Conservation (phyloP, 441 rosid species). For the Biscutella laevigata region DNA sequence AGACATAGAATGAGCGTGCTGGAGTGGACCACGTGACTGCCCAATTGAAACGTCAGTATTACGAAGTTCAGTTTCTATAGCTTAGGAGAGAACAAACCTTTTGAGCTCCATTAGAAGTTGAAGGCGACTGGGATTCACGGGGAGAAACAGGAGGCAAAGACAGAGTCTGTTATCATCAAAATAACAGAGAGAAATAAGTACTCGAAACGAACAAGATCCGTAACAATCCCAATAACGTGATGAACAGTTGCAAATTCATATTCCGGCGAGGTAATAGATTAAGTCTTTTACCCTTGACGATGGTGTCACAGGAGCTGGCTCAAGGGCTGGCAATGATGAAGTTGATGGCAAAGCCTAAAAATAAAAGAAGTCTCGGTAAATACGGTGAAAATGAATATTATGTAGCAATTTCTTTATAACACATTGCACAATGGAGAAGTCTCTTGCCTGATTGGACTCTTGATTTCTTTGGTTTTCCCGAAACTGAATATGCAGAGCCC, state of each 20-base stretch:
- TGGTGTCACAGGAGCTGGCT: conserved; percentile 36
- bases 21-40: conserved; percentile 35
- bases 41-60: conserved; percentile 1
- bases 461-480: conserved; percentile 30
- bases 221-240: neutral
- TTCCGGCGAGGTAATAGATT: conserved; percentile 5
- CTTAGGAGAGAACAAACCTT: conserved; percentile 30
- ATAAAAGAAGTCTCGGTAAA: neutral
- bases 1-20: conserved; percentile 27
- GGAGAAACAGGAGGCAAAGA: conserved; percentile 47
- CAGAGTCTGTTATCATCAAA: conserved; percentile 31
- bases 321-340: conserved; percentile 34
- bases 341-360: conserved; percentile 52
- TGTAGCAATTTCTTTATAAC: neutral
- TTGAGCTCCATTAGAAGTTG: conserved; percentile 36
- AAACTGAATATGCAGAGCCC: conserved; percentile 36
- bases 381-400: neutral
- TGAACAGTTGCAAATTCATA: neutral
- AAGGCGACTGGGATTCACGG: conserved; percentile 31
- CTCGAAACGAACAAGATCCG: neutral
- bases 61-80: conserved; percentile 1
- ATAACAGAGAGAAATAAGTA: conserved; percentile 8
- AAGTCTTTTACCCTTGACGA: conserved; percentile 45
- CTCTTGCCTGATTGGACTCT: conserved; percentile 46
- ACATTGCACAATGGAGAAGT: neutral